These are phyloP conservation scores for Aleurites moluccanus DNA, from an alignment of 441 rosid genomes.

Conservation along the genomic window DNA sequence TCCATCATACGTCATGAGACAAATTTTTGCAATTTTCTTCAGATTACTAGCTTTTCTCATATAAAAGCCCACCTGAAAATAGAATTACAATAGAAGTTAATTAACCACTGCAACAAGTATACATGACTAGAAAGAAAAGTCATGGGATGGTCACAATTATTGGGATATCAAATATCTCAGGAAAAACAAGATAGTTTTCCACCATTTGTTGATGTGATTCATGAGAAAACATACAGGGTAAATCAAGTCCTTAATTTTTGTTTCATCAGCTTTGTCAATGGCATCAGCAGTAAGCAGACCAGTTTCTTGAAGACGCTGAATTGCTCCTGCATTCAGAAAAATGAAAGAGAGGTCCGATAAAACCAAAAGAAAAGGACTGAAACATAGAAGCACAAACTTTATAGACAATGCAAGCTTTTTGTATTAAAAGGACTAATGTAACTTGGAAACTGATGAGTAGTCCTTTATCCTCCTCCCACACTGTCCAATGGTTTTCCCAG, in stretches of 20 bases:
- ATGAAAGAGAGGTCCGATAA: background rate
- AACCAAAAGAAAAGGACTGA: slow-evolving; percentile 2
- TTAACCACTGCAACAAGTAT: slow-evolving; percentile 7
- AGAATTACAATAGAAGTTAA: slow-evolving; percentile 8
- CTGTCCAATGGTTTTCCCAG: background rate
- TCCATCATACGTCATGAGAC: slow-evolving; percentile 70
- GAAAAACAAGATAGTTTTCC: slow-evolving; percentile 14
- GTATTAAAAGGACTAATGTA: background rate
- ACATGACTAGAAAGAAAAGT: background rate
- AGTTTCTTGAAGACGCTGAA: slow-evolving; percentile 70
- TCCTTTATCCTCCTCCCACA: background rate
- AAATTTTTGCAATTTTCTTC: slow-evolving; percentile 87
- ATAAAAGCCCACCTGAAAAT: slow-evolving; percentile 82
- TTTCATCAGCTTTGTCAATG: slow-evolving; percentile 81
- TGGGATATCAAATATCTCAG: slow-evolving; percentile 8
- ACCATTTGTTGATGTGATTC: slow-evolving; percentile 16
- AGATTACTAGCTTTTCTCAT: slow-evolving; percentile 79
- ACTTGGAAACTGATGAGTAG: background rate
- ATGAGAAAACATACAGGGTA: slow-evolving; percentile 59
- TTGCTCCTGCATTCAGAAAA: slow-evolving; percentile 61
- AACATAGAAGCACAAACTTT: background rate
- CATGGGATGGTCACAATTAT: background rate
- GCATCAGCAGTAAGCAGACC: slow-evolving; percentile 78
- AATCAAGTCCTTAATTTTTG: slow-evolving; percentile 67
- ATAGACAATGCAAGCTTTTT: background rate